Base-by-base conservation (phyloP, 164 flowering plant species). In the Macadamia tetraphylla region DNA sequence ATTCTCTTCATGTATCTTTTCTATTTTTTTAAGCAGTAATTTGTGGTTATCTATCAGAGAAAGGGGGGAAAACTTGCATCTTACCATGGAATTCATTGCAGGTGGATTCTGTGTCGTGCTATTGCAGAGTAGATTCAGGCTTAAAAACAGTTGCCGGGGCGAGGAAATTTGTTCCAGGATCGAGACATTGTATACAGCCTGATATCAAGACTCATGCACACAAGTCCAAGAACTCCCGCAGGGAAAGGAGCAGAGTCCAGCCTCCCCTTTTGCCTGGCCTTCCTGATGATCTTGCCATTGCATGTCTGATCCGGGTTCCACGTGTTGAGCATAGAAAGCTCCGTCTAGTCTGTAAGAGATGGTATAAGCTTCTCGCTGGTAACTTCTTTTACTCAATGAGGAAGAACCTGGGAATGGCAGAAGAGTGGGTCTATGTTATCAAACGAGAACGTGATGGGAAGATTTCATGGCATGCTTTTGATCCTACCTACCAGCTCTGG, bases 201-300 rank as follows among this genome's bases (percentile, higher is more conserved):
- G 95, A 91, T 69, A 88, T 91, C 67, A 84, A 87, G 69, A 87
- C 93, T 44, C 84, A 80, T 76, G 95, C 95, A 31, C 97, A 85
- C 75, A 85, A 70, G 73, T 75, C 82, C 62, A 87, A 86, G 67
- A 85, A 73, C 73, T 82, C 85, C 5, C 90, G 94, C 56, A 76
- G 86, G 68, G 98, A 94, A 70, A 83, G 91, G 74, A 80, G 75
- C 46, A 73, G 96, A 52, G 52, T 78, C 59, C 97, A 89, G 78
- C 78, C 96, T 8, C 98, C 98, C 8, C 92, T 94, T 63, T 75
- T 94, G 40, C 97, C 98, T 51, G 97, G 97, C 60, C 91, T 94
- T 60, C 98, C 97, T 43, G 97, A 94, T 78, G 98, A 94, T 81
- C 96, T 94, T 72, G 98, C 97, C 18, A 86, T 94, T 73, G 96